These are phyloP conservation scores for Dothideomycetidae sp. DNA, from an alignment of 2,329 filamentous ascomycete genomes.

Conservation along the genomic window DNA sequence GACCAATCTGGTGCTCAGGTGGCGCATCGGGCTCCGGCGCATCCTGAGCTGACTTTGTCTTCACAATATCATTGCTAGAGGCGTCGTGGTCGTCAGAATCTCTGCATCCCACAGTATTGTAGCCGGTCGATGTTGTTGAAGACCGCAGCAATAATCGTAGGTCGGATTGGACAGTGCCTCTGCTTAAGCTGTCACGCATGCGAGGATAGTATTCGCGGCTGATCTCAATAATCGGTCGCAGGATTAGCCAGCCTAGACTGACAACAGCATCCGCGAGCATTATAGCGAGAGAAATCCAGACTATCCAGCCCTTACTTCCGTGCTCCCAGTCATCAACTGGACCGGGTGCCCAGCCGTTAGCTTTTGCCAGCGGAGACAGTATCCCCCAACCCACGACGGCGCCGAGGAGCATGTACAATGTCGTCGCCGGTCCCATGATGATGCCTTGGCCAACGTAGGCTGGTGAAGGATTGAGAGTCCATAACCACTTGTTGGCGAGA, in stretches of 20 bases:
- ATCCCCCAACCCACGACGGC: conserved; percentile 82
- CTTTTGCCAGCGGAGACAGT: conserved; percentile 76
- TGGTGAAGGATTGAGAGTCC: conserved; percentile 93
- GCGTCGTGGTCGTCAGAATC: conserved; percentile 11
- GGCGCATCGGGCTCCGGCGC: conserved; percentile 62
- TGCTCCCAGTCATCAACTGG: conserved; percentile 76
- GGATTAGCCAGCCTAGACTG: conserved; percentile 64
- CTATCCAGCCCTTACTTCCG: conserved; percentile 96
- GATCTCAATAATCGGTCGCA: conserved; percentile 46
- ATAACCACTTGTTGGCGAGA: conserved; percentile 71
- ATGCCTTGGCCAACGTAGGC: conserved; percentile 96
- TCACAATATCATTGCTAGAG: not conserved
- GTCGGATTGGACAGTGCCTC: conserved; percentile 19
- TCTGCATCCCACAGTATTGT: conserved; percentile 22
- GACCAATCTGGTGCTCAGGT: conserved; percentile 63
- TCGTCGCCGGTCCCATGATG: conserved; percentile 95
- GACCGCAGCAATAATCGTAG: conserved; percentile 20
- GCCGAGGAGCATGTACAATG: conserved; percentile 86
- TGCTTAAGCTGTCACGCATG: conserved; percentile 16
- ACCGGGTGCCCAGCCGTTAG: conserved; percentile 77
- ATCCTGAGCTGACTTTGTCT: conserved; percentile 19
- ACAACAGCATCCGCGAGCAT: conserved; percentile 92
- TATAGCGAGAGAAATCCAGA: conserved; percentile 90
- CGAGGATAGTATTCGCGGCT: conserved; percentile 26
- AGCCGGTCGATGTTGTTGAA: conserved; percentile 22